A percentile compares a stretch with the other conserved stretches of the same genome.
phyloP scores from a whole-genome alignment of 805 yeast species.

The Phaffomyces thermotolerans region DNA sequence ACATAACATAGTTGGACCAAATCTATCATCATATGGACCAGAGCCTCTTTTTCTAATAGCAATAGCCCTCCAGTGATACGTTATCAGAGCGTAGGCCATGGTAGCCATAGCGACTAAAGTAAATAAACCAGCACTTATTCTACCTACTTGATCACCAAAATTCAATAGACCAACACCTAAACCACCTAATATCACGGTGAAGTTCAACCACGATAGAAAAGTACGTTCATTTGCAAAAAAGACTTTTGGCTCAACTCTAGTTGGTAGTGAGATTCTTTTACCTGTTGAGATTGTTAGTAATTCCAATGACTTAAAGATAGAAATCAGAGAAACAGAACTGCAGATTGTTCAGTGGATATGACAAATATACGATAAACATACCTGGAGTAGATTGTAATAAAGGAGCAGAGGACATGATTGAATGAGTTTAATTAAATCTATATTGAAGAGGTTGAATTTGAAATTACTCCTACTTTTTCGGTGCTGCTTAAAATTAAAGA shows the following conservation, averaged over 20 bases:
- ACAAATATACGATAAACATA: conserved; percentile 20
- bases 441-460: too few species aligned
- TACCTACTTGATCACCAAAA: conserved; percentile 91
- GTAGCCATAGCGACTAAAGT: conserved; percentile 97
- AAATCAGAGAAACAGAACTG: too few species aligned
- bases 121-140: conserved; percentile 88
- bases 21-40: conserved; percentile 98
- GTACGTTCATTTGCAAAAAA: conserved; percentile 99
- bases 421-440: neutral
- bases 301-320: too few species aligned
- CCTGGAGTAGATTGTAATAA: conserved; percentile 68
- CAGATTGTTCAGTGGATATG: neutral
- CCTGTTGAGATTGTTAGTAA: conserved; percentile 25
- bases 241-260: conserved; percentile 97
- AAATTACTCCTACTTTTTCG: too few species aligned
- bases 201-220: conserved; percentile 94
- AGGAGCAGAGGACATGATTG: conserved; percentile 57
- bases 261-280: conserved; percentile 95
- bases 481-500: too few species aligned
- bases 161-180: conserved; percentile 92
- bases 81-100: conserved; percentile 89
- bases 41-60: conserved; percentile 97
- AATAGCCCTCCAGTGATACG: conserved; percentile 99
- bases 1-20: conserved; percentile 97
- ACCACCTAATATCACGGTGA: conserved; percentile 97